phyloP scores from a whole-genome alignment of 192 early-diverging fungal genomes.

The Dissophora ornata region DNA sequence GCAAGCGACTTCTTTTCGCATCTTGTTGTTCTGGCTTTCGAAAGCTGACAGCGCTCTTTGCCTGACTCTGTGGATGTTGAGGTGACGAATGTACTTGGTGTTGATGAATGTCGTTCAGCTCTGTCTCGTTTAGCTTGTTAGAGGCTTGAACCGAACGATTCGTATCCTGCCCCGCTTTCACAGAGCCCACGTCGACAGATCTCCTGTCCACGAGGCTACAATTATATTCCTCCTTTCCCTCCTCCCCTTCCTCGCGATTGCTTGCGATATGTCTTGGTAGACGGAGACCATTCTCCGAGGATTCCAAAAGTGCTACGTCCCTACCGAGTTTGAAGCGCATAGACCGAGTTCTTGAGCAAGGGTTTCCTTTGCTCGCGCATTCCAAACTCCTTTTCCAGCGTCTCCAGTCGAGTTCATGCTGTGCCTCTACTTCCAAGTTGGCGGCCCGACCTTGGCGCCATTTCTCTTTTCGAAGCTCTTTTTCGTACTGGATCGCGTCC shows the following conservation, averaged over 20 bases:
- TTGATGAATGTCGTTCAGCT: slow-evolving; percentile 7
- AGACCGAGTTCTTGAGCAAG: neutral
- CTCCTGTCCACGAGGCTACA: neutral
- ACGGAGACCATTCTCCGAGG: slow-evolving; percentile 23
- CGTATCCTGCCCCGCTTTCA: too few relatives aligned
- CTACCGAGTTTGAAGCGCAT: slow-evolving; percentile 35
- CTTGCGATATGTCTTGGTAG: slow-evolving; percentile 10
- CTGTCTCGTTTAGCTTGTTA: neutral
- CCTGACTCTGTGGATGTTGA: neutral
- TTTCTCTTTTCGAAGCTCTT: slow-evolving; percentile 34
- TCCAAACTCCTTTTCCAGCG: slow-evolving; percentile 31
- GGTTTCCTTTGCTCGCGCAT: neutral
- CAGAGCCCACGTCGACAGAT: neutral
- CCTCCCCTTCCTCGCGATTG: neutral
- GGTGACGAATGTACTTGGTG: neutral
- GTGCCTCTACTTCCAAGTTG: slow-evolving; percentile 38
- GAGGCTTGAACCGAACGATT: slow-evolving; percentile 12
- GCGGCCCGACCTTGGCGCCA: slow-evolving; percentile 38
- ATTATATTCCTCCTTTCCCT: neutral
- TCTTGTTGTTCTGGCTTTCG: too few relatives aligned
- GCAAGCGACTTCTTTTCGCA: neutral
- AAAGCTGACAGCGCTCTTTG: neutral
- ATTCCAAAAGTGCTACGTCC: slow-evolving; percentile 34
- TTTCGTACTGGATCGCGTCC: slow-evolving; percentile 23
- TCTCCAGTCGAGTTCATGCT: slow-evolving; percentile 48